phyloP scores from a whole-genome alignment of 2,329 filamentous ascomycete genomes.

The Pestalotiopsis sp. region DNA sequence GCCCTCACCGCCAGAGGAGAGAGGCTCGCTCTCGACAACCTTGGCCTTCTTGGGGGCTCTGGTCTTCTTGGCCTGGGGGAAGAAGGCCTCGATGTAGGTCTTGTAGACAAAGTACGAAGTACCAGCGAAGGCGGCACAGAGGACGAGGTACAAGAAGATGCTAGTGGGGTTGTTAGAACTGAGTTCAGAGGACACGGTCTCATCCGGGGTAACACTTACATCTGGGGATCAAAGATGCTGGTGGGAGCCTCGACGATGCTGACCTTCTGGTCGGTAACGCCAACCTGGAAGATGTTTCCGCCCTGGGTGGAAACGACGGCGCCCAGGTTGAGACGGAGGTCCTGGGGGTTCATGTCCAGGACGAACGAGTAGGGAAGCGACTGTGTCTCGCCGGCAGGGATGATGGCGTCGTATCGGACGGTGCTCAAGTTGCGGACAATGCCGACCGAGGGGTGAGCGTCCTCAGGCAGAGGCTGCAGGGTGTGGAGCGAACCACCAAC shows the following conservation, averaged over 20 bases:
- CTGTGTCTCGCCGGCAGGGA: conserved; percentile 76
- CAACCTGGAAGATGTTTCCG: conserved; percentile 73
- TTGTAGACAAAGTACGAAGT: conserved; percentile 96
- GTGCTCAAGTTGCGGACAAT: conserved; percentile 86
- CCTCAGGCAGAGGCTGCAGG: conserved; percentile 55
- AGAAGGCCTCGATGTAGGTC: conserved; percentile 95
- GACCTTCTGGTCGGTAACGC: conserved; percentile 81
- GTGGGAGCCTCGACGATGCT: conserved; percentile 88
- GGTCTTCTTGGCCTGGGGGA: conserved; percentile 76
- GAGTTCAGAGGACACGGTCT: too few relatives aligned
- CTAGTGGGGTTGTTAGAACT: conserved; percentile 47
- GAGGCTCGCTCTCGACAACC: conserved; percentile 57
- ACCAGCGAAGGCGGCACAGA: conserved; percentile 75
- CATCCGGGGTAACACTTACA: conserved; percentile 59
- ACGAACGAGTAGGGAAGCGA: conserved; percentile 81
- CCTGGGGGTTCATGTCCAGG: conserved; percentile 91
- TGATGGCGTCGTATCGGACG: conserved; percentile 71
- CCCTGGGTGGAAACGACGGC: conserved; percentile 72
- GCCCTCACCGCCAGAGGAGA: conserved; percentile 69
- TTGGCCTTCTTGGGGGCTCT: conserved; percentile 64
- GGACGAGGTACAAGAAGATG: conserved; percentile 96
- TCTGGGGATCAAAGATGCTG: conserved; percentile 92
- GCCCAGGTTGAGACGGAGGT: conserved; percentile 76
- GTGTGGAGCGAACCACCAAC: conserved; percentile 74
- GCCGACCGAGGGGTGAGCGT: conserved; percentile 47